Evolutionary conservation across 257 asterid species (phyloP).

Genomic region (Salvia rosmarinus): DNA sequence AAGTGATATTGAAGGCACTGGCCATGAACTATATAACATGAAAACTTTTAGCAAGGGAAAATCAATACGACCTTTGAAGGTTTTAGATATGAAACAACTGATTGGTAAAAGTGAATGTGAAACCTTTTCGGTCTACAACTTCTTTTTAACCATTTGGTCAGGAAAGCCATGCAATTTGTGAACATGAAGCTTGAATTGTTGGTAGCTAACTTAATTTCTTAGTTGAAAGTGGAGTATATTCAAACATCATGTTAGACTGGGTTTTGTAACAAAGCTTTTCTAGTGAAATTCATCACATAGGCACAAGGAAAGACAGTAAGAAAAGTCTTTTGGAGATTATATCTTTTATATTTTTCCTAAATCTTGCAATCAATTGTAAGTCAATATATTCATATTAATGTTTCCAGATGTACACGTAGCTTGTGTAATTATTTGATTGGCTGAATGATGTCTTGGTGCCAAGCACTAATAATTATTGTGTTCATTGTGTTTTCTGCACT

Average conservation of each 20-base stretch:
- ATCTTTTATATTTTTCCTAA: background rate
- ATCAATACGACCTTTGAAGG: background rate
- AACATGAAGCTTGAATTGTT: constrained; percentile 7
- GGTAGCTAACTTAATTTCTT: background rate
- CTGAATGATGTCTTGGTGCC: background rate
- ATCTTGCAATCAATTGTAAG: background rate
- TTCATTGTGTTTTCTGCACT: constrained; percentile 6
- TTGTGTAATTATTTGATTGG: constrained; percentile 19
- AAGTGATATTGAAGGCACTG: background rate
- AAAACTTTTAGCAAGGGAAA: background rate
- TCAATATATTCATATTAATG: background rate
- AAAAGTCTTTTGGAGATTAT: background rate
- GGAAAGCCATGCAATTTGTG: background rate
- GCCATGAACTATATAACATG: background rate
- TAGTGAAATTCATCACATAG: background rate
- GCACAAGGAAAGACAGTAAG: background rate
- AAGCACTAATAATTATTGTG: background rate
- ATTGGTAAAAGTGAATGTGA: background rate
- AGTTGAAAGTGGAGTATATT: background rate
- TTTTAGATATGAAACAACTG: constrained; percentile 3
- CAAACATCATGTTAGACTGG: background rate
- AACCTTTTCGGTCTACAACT: background rate
- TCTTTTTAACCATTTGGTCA: background rate
- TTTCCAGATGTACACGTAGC: background rate
- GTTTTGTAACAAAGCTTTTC: background rate